Evolutionary conservation across 768 basidiomycete species (phyloP).

Genomic region (Gloeophyllum trabeum): DNA sequence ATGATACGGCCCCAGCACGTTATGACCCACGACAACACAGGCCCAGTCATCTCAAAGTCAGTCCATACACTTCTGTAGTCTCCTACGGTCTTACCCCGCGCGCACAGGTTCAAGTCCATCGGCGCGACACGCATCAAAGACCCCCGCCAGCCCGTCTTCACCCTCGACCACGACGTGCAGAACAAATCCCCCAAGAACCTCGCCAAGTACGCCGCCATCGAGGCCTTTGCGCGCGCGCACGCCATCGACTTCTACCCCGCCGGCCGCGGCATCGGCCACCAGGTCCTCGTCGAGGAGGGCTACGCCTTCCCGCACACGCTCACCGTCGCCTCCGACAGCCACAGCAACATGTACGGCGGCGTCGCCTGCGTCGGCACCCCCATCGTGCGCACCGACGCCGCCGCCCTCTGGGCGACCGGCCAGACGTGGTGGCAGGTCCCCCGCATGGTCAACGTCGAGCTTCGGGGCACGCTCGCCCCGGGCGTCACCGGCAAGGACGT

Average conservation of each 20-base stretch:
- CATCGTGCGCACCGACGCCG: slow-evolving; percentile 91
- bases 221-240: slow-evolving; percentile 78
- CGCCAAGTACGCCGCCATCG: slow-evolving; percentile 85
- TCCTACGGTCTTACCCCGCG: slow-evolving; percentile 1
- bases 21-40: slow-evolving; percentile 98
- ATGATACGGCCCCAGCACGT: slow-evolving; percentile 99
- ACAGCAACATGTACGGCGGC: slow-evolving; percentile 98
- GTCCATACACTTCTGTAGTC: slow-evolving; percentile 20
- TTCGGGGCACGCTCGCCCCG: slow-evolving; percentile 67
- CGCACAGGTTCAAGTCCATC: slow-evolving; percentile 81
- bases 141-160: slow-evolving; percentile 84
- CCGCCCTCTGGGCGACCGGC: slow-evolving; percentile 95
- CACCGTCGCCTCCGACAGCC: slow-evolving; percentile 93
- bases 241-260: slow-evolving; percentile 94
- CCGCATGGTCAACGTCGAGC: slow-evolving; percentile 89
- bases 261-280: slow-evolving; percentile 95
- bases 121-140: slow-evolving; percentile 79
- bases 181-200: slow-evolving; percentile 88
- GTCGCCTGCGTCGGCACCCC: slow-evolving; percentile 96
- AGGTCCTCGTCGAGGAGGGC: slow-evolving; percentile 94
- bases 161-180: slow-evolving; percentile 97
- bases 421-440: slow-evolving; percentile 99
- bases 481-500: slow-evolving; percentile 98
- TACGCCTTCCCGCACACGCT: slow-evolving; percentile 95
- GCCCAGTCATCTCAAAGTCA: slow-evolving; percentile 94